Conservation (phyloP, 345 rosid species). For the Psidium friedrichsthalianum region DNA sequence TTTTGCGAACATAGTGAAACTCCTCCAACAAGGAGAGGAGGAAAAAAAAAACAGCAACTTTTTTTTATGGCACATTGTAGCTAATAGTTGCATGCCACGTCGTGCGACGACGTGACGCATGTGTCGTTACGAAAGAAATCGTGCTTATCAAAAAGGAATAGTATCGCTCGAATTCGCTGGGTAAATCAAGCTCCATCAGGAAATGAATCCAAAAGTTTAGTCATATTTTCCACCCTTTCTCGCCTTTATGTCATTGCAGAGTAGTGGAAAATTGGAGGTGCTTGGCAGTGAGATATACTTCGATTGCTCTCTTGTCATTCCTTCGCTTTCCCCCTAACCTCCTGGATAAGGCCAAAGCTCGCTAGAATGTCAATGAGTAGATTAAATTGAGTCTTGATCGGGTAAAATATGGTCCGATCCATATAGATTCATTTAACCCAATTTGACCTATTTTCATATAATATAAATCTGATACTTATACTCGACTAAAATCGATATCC, state of each 20-base stretch:
- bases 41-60: neutral
- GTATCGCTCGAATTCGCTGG: neutral
- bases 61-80: neutral
- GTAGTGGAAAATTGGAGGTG: neutral
- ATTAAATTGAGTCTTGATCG: too few relatives aligned
- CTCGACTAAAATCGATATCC: too few relatives aligned
- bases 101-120: neutral
- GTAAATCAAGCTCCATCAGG: neutral
- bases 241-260: neutral
- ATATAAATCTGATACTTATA: too few relatives aligned
- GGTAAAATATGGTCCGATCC: too few relatives aligned
- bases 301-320: neutral
- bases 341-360: accelerated
- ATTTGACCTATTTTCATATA: too few relatives aligned
- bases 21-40: neutral
- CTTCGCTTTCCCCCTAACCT: neutral
- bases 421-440: too few relatives aligned
- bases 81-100: neutral
- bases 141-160: neutral
- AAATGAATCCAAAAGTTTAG: neutral
- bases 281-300: neutral
- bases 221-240: neutral
- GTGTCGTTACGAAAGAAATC: neutral
- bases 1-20: neutral
- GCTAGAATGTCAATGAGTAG: too few relatives aligned